Base-by-base conservation (phyloP, 2,329 filamentous ascomycete species). In the Ceratocystis diversiconidia region DNA sequence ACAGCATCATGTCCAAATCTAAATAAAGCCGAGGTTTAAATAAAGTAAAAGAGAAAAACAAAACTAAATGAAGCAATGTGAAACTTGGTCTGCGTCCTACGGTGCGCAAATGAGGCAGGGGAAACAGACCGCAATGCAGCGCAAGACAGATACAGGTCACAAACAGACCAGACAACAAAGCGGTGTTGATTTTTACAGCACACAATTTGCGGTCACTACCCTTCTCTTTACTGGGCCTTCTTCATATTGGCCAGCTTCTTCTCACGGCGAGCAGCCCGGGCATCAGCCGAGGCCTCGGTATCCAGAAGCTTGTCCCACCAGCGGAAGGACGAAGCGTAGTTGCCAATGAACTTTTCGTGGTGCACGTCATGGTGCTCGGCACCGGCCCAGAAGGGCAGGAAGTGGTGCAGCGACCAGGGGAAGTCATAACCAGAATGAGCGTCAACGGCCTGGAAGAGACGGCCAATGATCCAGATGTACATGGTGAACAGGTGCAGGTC, bases 361-460 rank as follows among this genome's bases (percentile, higher is more conserved):
- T 99, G 94, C 57, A 91, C 80, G 73, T 99, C 94, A 79, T 99
- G 94, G 79, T 97, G 92, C 72, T 95, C 86, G 65, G 94, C 94
- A 69, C 94, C 94, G 65, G 92, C 92, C 94, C 94, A 99, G 84
- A 99, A 92, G 44, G 94, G 94, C 63, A 99, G 79, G 81, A 97
- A 89, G 77, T 96, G 90, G 76, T 92, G 90, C 77, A 99, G 79
- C 73, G 88, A 92, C 91, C 92, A 99, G 68, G 94, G 94, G 78
- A 99, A 97, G 74, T 99, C 94, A 77, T 97, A 99, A 69, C 94
- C 94, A 72, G 88, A 94, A 80, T 99, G 94, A 36, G 94, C 89
- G 75, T 99, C 94, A 74, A 99, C 95, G 72, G 94, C 94, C 80
- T 99, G 94, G 83, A 95, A 95, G 22, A 99, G 81, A 71, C 94